phyloP scores from a whole-genome alignment of 139 green algal species.

The Diplosphaera chodatii region DNA sequence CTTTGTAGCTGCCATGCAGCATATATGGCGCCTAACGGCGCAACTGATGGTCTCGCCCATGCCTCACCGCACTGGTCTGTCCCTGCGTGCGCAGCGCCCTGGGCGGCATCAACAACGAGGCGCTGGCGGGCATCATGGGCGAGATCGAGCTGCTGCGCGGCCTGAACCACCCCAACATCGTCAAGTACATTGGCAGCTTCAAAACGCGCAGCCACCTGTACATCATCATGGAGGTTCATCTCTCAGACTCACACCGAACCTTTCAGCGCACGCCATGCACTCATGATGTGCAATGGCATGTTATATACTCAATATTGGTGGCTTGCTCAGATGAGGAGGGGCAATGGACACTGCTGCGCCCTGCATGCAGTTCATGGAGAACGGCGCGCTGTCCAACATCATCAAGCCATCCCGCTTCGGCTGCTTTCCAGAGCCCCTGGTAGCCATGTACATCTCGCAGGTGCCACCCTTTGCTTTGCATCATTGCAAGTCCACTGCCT shows the following conservation, averaged over 20 bases:
- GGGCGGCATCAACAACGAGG: constrained; percentile 52
- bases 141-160: constrained; percentile 89
- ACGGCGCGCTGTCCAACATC: constrained; percentile 72
- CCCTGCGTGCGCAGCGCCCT: constrained; percentile 22
- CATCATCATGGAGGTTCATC: constrained; percentile 96
- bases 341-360: too few relatives aligned
- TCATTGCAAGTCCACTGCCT: neutral
- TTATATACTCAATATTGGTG: too few relatives aligned
- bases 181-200: constrained; percentile 93
- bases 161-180: constrained; percentile 94
- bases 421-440: constrained; percentile 80
- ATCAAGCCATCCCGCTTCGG: constrained; percentile 91
- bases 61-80: neutral
- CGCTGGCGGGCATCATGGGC: constrained; percentile 61
- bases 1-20: too few relatives aligned
- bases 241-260: too few relatives aligned
- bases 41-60: too few relatives aligned
- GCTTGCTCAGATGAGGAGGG: too few relatives aligned
- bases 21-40: too few relatives aligned
- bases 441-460: constrained; percentile 87
- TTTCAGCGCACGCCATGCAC: too few relatives aligned
- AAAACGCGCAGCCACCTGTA: constrained; percentile 88
- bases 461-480: constrained; percentile 8
- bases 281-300: too few relatives aligned
- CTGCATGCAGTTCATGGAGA: constrained; percentile 75